These are phyloP conservation scores for Chrysanthemum seticuspe DNA, from an alignment of 129 eudicot species.

Conservation along the genomic window DNA sequence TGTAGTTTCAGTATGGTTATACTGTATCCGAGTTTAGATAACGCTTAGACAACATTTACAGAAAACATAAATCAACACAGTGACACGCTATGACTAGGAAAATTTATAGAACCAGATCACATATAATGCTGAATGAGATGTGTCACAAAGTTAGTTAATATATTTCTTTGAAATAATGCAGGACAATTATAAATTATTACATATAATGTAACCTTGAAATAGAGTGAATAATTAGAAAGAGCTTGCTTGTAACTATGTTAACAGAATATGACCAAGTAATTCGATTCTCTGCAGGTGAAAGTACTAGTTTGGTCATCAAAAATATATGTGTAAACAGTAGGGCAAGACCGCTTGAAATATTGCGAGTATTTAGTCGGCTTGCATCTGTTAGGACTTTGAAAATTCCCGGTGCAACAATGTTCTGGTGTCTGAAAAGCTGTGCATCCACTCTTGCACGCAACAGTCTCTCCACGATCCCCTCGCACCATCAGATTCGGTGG, in stretches of 20 bases:
- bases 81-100: too few species aligned
- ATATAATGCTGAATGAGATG: too few species aligned
- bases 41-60: too few species aligned
- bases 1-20: too few species aligned
- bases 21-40: too few species aligned
- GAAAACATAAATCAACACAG: too few species aligned
- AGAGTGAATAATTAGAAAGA: neutral
- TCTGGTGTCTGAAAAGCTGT: conserved; percentile 40
- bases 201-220: neutral
- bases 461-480: conserved; percentile 19
- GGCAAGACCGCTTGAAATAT: conserved; percentile 51
- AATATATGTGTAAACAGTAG: conserved; percentile 45
- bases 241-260: conserved; percentile 8
- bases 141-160: too few species aligned
- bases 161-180: too few species aligned
- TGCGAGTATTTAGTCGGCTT: conserved; percentile 40
- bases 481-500: conserved; percentile 39
- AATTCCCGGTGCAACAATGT: conserved; percentile 49
- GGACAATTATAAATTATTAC: too few species aligned
- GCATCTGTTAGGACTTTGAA: conserved; percentile 42
- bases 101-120: too few species aligned
- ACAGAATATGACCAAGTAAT: conserved; percentile 44
- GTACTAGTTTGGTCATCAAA: conserved; percentile 51
- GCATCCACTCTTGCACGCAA: conserved; percentile 57
- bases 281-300: conserved; percentile 44